These are phyloP conservation scores for Murraya paniculata DNA, from an alignment of 345 rosid species.

Conservation along the genomic window DNA sequence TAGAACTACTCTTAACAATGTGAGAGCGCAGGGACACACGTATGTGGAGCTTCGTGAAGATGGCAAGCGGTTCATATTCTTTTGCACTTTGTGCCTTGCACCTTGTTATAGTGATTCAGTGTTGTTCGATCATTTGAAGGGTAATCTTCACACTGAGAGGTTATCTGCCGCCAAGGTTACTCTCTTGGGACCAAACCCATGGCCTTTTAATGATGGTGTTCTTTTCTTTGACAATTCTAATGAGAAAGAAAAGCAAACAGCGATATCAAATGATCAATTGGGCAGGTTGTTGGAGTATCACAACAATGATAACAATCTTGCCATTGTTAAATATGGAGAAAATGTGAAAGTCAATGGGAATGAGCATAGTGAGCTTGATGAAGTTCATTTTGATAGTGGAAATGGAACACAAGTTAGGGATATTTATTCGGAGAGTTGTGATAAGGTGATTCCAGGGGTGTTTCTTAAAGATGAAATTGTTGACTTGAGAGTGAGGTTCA, in stretches of 20 bases:
- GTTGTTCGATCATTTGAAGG: slow-evolving; percentile 74
- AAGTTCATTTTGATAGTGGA: slow-evolving; percentile 13
- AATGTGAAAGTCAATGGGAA: slow-evolving; percentile 11
- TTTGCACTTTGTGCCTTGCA: slow-evolving; percentile 82
- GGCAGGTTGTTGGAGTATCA: slow-evolving; percentile 31
- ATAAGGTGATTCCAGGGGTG: slow-evolving; percentile 50
- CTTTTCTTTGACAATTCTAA: slow-evolving; percentile 61
- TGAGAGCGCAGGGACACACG: slow-evolving; percentile 68
- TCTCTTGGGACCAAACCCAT: slow-evolving; percentile 66
- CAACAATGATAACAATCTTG: slow-evolving; percentile 35
- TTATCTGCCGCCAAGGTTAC: slow-evolving; percentile 68
- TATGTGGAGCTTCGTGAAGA: slow-evolving; percentile 82
- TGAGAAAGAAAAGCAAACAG: slow-evolving; percentile 32
- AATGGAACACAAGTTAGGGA: slow-evolving; percentile 19
- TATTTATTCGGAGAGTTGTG: slow-evolving; percentile 18
- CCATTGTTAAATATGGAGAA: slow-evolving; percentile 50
- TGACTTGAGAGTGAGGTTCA: slow-evolving; percentile 52
- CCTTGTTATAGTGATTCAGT: slow-evolving; percentile 77
- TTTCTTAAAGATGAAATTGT: slow-evolving; percentile 55
- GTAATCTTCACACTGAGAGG: slow-evolving; percentile 72
- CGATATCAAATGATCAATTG: slow-evolving; percentile 14
- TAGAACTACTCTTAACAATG: slow-evolving; percentile 55
- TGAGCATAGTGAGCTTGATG: slow-evolving; percentile 21
- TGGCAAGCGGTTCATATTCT: slow-evolving; percentile 70
- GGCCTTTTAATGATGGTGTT: slow-evolving; percentile 92